Percentiles rank a stretch among this genome's conserved stretches.
Evolutionary conservation across 306 rosid species (phyloP).

Genomic region (Dryas drummondii): DNA sequence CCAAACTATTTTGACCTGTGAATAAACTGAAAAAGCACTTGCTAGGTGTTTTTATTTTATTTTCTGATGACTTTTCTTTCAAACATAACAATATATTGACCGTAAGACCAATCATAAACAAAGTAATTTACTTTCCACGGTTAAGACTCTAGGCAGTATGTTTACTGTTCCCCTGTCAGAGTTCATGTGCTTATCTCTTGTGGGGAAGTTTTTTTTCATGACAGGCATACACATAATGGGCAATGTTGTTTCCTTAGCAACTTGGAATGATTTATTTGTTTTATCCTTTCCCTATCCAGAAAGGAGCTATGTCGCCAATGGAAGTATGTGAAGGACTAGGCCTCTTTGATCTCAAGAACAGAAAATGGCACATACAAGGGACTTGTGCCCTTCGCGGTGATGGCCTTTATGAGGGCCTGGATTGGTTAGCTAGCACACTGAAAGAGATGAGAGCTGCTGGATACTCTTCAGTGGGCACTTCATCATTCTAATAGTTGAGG

Average conservation of each 20-base stretch:
- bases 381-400: slow-evolving; percentile 88
- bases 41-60: not conserved
- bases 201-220: not conserved
- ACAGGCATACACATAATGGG: not conserved
- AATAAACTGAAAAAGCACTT: not conserved
- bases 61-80: not conserved
- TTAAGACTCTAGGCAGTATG: not conserved
- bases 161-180: not conserved
- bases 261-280: not conserved
- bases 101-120: not conserved
- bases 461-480: slow-evolving; percentile 72
- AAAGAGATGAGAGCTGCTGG: slow-evolving; percentile 85
- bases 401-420: slow-evolving; percentile 95
- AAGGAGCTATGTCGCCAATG: slow-evolving; percentile 92
- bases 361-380: slow-evolving; percentile 99
- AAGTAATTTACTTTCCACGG: not conserved
- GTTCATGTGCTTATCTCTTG: not conserved
- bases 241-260: not conserved
- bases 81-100: not conserved
- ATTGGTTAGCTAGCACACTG: slow-evolving; percentile 87
- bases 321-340: slow-evolving; percentile 97
- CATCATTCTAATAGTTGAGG: slow-evolving; percentile 55
- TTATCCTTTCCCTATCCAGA: slow-evolving; percentile 34
- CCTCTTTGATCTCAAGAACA: slow-evolving; percentile 78
- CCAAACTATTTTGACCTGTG: not conserved